A percentile compares a stretch with the other conserved stretches of the same genome.
Evolutionary conservation across 345 rosid species (phyloP).

Genomic region (Clausena lansium): DNA sequence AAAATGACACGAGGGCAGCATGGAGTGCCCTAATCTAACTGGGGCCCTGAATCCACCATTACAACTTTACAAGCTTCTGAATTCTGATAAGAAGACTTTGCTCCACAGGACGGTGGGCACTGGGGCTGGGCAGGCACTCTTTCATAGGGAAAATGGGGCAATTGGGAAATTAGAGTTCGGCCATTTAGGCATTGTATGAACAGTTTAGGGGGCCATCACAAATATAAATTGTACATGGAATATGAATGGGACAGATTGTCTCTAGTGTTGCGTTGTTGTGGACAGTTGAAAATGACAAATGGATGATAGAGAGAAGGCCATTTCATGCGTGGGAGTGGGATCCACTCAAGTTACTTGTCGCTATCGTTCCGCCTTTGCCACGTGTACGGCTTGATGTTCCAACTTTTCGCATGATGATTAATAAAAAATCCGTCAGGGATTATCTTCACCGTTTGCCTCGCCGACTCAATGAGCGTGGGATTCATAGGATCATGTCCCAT

Average conservation of each 20-base stretch:
- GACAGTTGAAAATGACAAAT: constrained; percentile 23
- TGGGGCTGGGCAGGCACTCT: too few species aligned
- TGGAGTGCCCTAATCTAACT: not conserved
- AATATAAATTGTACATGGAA: too few species aligned
- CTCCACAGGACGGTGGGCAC: too few species aligned
- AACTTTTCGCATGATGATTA: not conserved
- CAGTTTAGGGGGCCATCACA: too few species aligned
- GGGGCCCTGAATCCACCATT: not conserved
- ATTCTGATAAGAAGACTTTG: too few species aligned
- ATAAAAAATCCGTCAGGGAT: not conserved
- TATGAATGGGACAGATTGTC: not conserved
- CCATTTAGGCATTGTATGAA: too few species aligned
- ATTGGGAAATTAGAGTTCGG: too few species aligned
- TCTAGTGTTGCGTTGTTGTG: constrained; percentile 4
- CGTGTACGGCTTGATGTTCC: constrained; percentile 23
- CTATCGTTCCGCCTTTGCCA: constrained; percentile 10
- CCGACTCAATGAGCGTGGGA: not conserved
- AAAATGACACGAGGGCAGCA: not conserved
- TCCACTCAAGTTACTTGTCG: constrained; percentile 20
- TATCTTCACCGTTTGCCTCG: too few species aligned
- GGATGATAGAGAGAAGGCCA: not conserved
- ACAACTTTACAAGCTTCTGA: not conserved
- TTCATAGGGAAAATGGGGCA: too few species aligned
- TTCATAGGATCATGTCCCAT: constrained; percentile 6
- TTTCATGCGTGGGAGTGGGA: constrained; percentile 20